Base-by-base conservation (phyloP, 345 rosid species). In the Crucihimalaya himalaica region DNA sequence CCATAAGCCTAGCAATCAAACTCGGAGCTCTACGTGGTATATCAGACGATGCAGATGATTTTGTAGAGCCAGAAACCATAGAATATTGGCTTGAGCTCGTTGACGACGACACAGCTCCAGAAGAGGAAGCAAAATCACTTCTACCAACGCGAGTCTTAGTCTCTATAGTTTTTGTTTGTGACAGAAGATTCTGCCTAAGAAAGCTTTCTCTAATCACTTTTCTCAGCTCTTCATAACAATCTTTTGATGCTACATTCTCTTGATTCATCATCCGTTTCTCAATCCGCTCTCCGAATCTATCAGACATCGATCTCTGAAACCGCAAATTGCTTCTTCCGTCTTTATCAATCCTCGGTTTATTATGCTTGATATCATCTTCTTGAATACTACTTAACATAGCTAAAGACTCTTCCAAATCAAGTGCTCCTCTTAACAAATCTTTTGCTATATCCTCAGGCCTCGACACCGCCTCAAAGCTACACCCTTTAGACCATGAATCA, bases 1-100 rank as follows among this genome's bases (percentile, higher is more conserved):
- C 99, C 99, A 95, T 92, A 45, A 95, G 88, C 88, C 83, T 90
- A 72, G 97, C 97, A 29, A 95, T 84, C 85, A 95, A 78, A 73
- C 80, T 86, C 2, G 81, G 83, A 27, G 83, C 72, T 77, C 66
- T 72, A 47, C 71, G 54, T 16, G 64, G 63, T 62, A 70, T 45
- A 77, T 77, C 74, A 52, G 79, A 79, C 1, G 84, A 79, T 13
- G 37, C 52, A 46, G 79, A 71, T 4, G 86, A 84, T 20, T 74
- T 81, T 13, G 66, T 62, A 23, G 85, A 83, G 72, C 82, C 80
- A 68, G 66, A 63, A 70, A 79, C 45, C 5, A 73, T 35, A 8
- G 92, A 87, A 45, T 87, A 83, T 19, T 86, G 89, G 73, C 89
- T 82, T 6, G 90, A 87, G 73, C 92, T 89, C 3, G 91, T 82